Conservation (phyloP, 2,329 filamentous ascomycete species). For the Claviceps spartinae region DNA sequence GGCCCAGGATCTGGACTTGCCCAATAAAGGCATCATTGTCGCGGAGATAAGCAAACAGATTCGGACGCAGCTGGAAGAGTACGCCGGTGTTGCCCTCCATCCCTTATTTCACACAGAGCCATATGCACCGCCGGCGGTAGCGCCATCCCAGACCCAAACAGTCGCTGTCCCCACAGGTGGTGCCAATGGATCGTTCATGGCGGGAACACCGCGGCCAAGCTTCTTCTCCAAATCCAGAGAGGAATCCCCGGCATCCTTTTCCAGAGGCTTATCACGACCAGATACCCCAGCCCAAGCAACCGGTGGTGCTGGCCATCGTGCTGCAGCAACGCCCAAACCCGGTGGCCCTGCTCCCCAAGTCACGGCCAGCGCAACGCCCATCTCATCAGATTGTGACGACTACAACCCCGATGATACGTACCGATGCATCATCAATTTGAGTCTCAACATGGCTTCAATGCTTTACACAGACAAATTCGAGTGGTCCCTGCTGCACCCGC, state of each 20-base stretch:
- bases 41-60: conserved; percentile 86
- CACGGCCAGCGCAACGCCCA: conserved; percentile 54
- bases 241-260: conserved; percentile 23
- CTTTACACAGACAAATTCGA: conserved; percentile 97
- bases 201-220: conserved; percentile 17
- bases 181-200: conserved; percentile 9
- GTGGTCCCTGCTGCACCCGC: conserved; percentile 87
- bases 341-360: conserved; percentile 35
- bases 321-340: conserved; percentile 31
- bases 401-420: conserved; percentile 90
- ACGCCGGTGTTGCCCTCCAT: conserved; percentile 85
- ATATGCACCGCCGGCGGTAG: conserved; percentile 15
- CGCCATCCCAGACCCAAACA: conserved; percentile 9
- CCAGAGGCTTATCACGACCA: conserved; percentile 30
- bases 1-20: conserved; percentile 86
- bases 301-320: conserved; percentile 7
- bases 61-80: conserved; percentile 87
- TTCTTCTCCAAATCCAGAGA: conserved; percentile 23
- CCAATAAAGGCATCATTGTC: conserved; percentile 55
- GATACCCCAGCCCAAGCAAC: conserved; percentile 45
- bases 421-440: conserved; percentile 80
- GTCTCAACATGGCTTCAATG: conserved; percentile 80
- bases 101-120: conserved; percentile 66
- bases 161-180: conserved; percentile 5
- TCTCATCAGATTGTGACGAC: conserved; percentile 50